phyloP scores from a whole-genome alignment of 148 eudicot genomes.

The Vaccinium corymbosum region DNA sequence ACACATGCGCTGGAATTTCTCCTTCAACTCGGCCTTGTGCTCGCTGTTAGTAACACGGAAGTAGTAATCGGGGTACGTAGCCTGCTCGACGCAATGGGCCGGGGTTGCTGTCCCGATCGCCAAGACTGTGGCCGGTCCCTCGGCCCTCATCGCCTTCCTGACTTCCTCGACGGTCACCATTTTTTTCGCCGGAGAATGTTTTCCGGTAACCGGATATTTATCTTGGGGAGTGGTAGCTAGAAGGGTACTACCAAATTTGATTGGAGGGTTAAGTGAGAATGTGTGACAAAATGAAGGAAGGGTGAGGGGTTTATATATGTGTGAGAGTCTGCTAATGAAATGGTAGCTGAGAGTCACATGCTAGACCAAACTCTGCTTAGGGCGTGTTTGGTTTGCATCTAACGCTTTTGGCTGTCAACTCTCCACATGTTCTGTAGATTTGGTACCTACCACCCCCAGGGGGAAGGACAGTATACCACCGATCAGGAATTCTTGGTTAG shows the following conservation, averaged over 20 bases:
- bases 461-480: background rate
- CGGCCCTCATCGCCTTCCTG: slow-evolving; percentile 7
- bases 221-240: background rate
- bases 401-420: background rate
- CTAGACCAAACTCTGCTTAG: background rate
- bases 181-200: background rate
- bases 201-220: background rate
- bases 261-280: background rate
- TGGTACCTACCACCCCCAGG: background rate
- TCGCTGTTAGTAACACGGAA: slow-evolving; percentile 1
- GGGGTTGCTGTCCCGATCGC: background rate
- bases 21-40: background rate
- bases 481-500: background rate
- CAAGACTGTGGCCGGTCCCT: slow-evolving; percentile 6
- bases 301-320: background rate
- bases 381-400: background rate
- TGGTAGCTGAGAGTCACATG: slow-evolving; percentile 8
- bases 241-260: background rate
- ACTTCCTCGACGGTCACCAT: slow-evolving; percentile 11
- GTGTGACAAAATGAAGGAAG: background rate
- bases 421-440: background rate
- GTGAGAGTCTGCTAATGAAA: background rate
- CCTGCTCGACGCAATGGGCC: background rate
- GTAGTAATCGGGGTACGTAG: background rate
- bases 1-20: slow-evolving; percentile 13